phyloP scores from a whole-genome alignment of 305 asterid species.

The Fraxinus floribunda region DNA sequence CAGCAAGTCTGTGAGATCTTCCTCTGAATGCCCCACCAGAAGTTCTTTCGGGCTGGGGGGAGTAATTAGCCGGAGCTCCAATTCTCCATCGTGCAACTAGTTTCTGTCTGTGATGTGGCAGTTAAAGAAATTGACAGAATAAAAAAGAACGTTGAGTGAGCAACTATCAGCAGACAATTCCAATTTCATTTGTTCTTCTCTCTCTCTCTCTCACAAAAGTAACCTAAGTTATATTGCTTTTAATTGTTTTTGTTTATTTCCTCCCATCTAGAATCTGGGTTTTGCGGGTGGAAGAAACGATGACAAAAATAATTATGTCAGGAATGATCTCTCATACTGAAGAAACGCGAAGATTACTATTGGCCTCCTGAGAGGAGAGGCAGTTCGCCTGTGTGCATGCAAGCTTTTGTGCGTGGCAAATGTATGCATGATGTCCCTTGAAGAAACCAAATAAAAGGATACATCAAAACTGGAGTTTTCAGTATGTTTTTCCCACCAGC shows the following conservation, averaged over 20 bases:
- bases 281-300: background rate
- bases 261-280: background rate
- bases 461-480: constrained; percentile 76
- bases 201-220: background rate
- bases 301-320: background rate
- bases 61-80: constrained; percentile 47
- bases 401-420: background rate
- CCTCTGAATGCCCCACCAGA: constrained; percentile 67
- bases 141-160: background rate
- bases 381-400: background rate
- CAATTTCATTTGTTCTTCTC: background rate
- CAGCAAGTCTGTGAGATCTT: constrained; percentile 72
- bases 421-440: background rate
- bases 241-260: background rate
- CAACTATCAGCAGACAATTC: background rate
- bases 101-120: constrained; percentile 45
- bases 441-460: constrained; percentile 54
- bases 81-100: constrained; percentile 70
- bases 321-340: background rate
- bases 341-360: background rate
- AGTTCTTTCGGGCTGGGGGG: constrained; percentile 46
- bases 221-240: background rate
- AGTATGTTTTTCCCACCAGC: constrained; percentile 77
- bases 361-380: background rate
- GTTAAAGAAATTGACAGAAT: constrained; percentile 43